phyloP scores from a whole-genome alignment of 2,329 filamentous ascomycete species.

The Epicoccum nigrum region DNA sequence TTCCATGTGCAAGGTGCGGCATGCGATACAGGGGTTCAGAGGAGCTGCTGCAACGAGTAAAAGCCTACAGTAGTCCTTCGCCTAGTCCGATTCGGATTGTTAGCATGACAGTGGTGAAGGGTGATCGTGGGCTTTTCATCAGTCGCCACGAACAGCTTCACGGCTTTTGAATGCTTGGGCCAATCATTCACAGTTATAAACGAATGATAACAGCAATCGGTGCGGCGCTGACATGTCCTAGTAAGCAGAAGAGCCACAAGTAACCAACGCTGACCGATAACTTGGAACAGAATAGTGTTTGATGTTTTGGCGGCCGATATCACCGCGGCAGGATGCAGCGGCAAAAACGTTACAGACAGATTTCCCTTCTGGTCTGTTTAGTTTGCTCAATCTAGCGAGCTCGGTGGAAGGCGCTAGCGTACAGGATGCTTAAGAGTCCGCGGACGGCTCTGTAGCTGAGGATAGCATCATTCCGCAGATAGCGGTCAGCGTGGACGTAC shows the following conservation, averaged over 20 bases:
- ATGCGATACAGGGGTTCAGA: background rate
- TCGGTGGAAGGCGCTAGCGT: constrained; percentile 15
- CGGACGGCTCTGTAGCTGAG: background rate
- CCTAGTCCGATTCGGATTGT: background rate
- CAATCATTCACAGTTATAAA: background rate
- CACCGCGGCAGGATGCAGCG: background rate
- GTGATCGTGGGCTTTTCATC: background rate
- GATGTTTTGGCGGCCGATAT: background rate
- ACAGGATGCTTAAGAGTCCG: background rate
- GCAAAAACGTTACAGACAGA: background rate
- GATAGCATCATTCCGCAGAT: background rate
- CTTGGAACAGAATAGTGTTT: background rate
- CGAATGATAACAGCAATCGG: too few species aligned
- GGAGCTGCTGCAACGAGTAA: background rate
- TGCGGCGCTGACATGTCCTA: background rate
- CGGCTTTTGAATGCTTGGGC: background rate
- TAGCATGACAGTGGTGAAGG: background rate
- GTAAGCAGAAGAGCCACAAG: background rate
- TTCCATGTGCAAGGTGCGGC: too few species aligned
- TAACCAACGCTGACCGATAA: too few species aligned
- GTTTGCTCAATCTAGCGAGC: background rate
- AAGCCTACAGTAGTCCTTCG: background rate
- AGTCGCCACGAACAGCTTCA: background rate
- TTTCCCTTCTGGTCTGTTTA: background rate
- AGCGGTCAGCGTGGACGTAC: constrained; percentile 3